phyloP scores from a whole-genome alignment of 257 asterid species.

The Fraxinus americana region DNA sequence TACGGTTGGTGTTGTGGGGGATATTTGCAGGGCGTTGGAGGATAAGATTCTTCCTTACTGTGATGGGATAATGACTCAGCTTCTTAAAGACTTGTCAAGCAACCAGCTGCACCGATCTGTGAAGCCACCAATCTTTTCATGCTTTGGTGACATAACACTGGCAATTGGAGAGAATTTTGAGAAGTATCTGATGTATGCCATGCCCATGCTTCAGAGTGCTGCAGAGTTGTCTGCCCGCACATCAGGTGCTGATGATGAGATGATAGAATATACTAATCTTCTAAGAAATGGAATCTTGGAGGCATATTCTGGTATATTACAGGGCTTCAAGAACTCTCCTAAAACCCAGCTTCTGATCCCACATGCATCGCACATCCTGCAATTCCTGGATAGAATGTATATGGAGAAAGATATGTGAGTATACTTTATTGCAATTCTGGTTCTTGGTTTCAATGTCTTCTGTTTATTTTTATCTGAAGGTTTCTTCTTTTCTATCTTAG shows the following conservation, averaged over 20 bases:
- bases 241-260: slow-evolving; percentile 34
- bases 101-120: slow-evolving; percentile 37
- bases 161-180: slow-evolving; percentile 39
- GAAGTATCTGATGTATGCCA: slow-evolving; percentile 32
- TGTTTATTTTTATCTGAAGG: slow-evolving; percentile 17
- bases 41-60: slow-evolving; percentile 36
- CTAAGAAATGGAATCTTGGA: slow-evolving; percentile 34
- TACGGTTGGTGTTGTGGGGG: slow-evolving; percentile 38
- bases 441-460: background rate
- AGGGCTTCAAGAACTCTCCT: slow-evolving; percentile 32
- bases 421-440: slow-evolving; percentile 10
- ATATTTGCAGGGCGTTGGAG: slow-evolving; percentile 36
- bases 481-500: slow-evolving; percentile 38
- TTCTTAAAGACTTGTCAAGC: slow-evolving; percentile 31
- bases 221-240: slow-evolving; percentile 32
- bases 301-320: slow-evolving; percentile 36
- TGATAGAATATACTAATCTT: slow-evolving; percentile 31
- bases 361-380: slow-evolving; percentile 34
- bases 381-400: slow-evolving; percentile 64
- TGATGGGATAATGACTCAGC: slow-evolving; percentile 38
- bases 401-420: slow-evolving; percentile 82
- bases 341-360: slow-evolving; percentile 36
- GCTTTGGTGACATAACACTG: slow-evolving; percentile 36
- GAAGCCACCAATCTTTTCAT: slow-evolving; percentile 38
- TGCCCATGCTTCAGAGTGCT: slow-evolving; percentile 42